Base-by-base conservation (phyloP, 306 rosid genomes). In the Cucumis hystrix region DNA sequence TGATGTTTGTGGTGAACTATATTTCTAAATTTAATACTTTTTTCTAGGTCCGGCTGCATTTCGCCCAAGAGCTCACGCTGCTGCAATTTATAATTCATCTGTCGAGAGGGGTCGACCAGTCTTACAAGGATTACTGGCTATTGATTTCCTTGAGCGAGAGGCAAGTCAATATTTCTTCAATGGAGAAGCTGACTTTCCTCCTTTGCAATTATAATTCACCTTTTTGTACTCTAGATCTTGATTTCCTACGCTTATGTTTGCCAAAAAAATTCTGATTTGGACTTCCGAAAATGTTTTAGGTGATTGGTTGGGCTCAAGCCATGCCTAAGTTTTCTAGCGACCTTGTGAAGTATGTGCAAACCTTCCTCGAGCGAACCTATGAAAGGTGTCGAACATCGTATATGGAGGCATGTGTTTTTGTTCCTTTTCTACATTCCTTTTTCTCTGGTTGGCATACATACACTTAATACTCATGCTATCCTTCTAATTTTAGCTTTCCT, bases 261-360 rank as follows among this genome's bases (percentile, higher is more conserved):
- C 78, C 20, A 62, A 30, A 60, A 37, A 43, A 37, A 28, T 28
- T 28, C 30, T 28, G 2, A 28, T 28, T 28, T 28, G 30, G 30
- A 28, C 30, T 28, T 28, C 30, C 30, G 30, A 28, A 28, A 28
- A 28, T 28, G 30, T 59, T 70, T n/a, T 78, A 96, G 99, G 99
- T 96, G 77, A 96, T 92, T 86, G 98, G 98, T 77, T 96, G 99
- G 99, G 99, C 97, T 75, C 96, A 92, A 84, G 98, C 98, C 78
- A 92, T 96, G 99, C 99, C 99, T 77, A 96, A 92, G 87, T 96
- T 92, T 83, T 86, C 98, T 67, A 79, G 85, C 76, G 99, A 96
- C 77, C 91, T 96, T 79, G 99, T 91, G 80, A 91, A 92, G 84
- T 96, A 92, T 85, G 99, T 91, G 83, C 97, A 92, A 89, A 92